Conservation (phyloP, 164 flowering plant species). For the Vitis cinerea region DNA sequence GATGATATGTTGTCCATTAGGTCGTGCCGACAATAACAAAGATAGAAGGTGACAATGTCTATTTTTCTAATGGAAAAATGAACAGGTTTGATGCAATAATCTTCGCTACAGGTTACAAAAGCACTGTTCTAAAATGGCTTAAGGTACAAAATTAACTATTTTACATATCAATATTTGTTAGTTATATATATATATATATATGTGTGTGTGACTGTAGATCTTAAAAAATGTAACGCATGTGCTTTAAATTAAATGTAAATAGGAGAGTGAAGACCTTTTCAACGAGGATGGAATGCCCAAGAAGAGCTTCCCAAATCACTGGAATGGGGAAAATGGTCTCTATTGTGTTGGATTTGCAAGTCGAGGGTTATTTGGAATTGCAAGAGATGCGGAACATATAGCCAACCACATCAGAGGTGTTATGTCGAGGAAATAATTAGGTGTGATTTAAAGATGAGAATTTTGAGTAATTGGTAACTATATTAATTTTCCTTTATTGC, state of each 20-base stretch:
- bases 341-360: conserved; percentile 30
- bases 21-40: conserved; percentile 19
- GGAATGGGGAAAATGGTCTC: conserved; percentile 39
- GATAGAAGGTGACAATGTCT: conserved; percentile 12
- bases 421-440: too few species aligned
- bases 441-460: too few species aligned
- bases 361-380: conserved; percentile 27
- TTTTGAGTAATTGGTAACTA: too few species aligned
- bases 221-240: too few species aligned
- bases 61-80: conserved; percentile 12
- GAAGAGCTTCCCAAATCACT: conserved; percentile 18
- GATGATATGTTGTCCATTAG: conserved; percentile 4
- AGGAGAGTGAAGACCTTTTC: conserved; percentile 17
- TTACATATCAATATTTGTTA: not conserved
- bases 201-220: too few species aligned
- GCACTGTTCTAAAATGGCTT: conserved; percentile 25
- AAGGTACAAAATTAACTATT: conserved; percentile 15
- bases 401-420: conserved; percentile 5
- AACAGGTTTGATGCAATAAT: conserved; percentile 29
- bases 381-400: conserved; percentile 19
- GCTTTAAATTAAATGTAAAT: not conserved
- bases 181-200: not conserved
- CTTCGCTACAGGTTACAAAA: conserved; percentile 37
- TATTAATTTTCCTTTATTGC: too few species aligned
- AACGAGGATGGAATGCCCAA: conserved; percentile 35